Evolutionary conservation across 495 filamentous ascomycete genomes (phyloP), one percentile per base, ranked within the genome.

Genomic region (Xylaria telfairii): DNA sequence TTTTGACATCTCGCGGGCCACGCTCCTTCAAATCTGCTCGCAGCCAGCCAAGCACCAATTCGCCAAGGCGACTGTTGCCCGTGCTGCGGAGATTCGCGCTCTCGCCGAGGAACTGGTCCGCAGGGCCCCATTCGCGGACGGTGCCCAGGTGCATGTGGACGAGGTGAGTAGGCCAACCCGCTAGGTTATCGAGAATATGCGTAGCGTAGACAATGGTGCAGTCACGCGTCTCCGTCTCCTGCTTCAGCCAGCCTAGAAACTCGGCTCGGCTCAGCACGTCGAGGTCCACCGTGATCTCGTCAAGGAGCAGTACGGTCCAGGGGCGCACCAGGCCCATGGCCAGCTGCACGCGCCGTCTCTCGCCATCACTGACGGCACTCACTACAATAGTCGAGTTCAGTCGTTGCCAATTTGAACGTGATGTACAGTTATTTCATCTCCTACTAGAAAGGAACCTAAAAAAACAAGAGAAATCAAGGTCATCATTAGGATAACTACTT

Each of bases 201-300:
- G 96, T 98, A 30, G 96, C 96, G 81, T 99, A 99, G 32, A 98
- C 95, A 73, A 99, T 92, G 3, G 96, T 97, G 77, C 94, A 97
- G 12, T 87, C 81, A 59, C 96, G 82, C 8, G 75, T 82, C 83
- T 94, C 91, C 0, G 96, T 98, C 87, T 99, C 96, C 26, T 85
- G 85, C 77, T 93, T 92, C 76, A 99, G 77, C 78, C 94, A 99
- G 3, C 83, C 80, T n/a, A 99, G 83, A 78, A 99, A 99, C 74
- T 94, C 91, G 69, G 87, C 87, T 15, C 96, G 85, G 39, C 88
- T 92, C 69, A 98, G 85, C 34, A 99, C 84, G 74, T 99, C 96
- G 70, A 99, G 79, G 79, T 99, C 96, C 5, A 99, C 96, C 2
- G 96, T 99, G 73, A 99, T 96, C 83, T 99, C 96, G 77, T 99